phyloP scores from a whole-genome alignment of 495 filamentous ascomycete species.

The Filosporella fistucella region DNA sequence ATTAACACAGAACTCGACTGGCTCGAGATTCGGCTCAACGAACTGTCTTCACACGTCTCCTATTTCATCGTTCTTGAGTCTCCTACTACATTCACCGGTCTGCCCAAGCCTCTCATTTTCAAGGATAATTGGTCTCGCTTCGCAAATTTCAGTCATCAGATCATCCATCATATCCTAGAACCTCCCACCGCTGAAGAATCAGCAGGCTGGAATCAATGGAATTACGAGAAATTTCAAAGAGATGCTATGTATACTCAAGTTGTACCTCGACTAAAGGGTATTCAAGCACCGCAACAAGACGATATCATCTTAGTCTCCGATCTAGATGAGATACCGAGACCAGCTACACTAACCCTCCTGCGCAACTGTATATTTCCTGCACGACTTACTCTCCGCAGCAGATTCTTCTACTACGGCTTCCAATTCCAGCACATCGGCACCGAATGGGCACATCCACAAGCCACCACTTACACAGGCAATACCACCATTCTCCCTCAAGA shows the following conservation, averaged over 20 bases:
- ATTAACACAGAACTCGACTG: conserved; percentile 39
- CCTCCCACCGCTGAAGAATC: conserved; percentile 19
- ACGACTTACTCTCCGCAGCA: conserved; percentile 31
- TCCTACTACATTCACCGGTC: conserved; percentile 35
- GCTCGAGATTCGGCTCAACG: conserved; percentile 40
- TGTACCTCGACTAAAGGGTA: conserved; percentile 25
- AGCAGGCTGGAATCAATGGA: conserved; percentile 20
- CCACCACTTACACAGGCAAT: conserved; percentile 30
- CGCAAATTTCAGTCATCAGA: conserved; percentile 30
- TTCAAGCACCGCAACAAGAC: conserved; percentile 15
- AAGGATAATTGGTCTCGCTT: conserved; percentile 33
- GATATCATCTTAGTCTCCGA: conserved; percentile 31
- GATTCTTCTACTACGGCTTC: conserved; percentile 40
- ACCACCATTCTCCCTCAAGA: conserved; percentile 33
- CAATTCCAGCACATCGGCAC: conserved; percentile 35
- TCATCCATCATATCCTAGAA: conserved; percentile 31
- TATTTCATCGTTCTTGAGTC: conserved; percentile 46
- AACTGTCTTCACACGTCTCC: conserved; percentile 30
- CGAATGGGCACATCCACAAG: conserved; percentile 40
- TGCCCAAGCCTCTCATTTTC: conserved; percentile 32
- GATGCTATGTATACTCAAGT: conserved; percentile 31
- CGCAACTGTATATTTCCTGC: conserved; percentile 35
- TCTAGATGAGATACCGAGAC: conserved; percentile 35
- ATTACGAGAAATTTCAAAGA: conserved; percentile 29
- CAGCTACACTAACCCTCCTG: conserved; percentile 29